Conservation (phyloP, 352 stramenopile genomes). For the Phytophthora niederhauseri region DNA sequence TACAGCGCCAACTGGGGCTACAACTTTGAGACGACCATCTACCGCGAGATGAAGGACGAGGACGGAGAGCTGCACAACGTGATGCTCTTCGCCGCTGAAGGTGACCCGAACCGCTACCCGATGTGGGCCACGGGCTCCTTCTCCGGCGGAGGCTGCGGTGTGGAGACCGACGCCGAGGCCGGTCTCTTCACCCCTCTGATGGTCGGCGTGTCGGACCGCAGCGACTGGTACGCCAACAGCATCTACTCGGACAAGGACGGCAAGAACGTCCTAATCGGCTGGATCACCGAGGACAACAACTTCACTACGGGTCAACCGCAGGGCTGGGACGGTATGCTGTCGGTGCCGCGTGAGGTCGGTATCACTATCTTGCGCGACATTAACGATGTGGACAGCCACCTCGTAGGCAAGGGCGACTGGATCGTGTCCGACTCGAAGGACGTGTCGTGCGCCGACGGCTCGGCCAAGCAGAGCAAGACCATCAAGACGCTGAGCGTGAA, state of each 20-base stretch:
- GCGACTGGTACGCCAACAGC: slow-evolving; percentile 73
- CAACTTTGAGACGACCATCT: not conserved
- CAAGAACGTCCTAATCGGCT: slow-evolving; percentile 67
- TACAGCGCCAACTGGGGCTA: slow-evolving; percentile 37
- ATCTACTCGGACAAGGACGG: slow-evolving; percentile 66
- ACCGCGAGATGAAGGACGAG: not conserved
- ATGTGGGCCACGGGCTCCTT: not conserved
- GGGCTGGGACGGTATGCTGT: slow-evolving; percentile 56
- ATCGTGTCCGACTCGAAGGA: slow-evolving; percentile 51
- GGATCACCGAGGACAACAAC: slow-evolving; percentile 66
- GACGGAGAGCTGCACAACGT: not conserved
- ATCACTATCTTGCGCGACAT: slow-evolving; percentile 61
- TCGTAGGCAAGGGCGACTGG: slow-evolving; percentile 60
- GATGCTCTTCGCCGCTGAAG: not conserved
- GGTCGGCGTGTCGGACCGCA: slow-evolving; percentile 67
- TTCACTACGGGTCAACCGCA: slow-evolving; percentile 56
- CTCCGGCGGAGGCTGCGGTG: not conserved
- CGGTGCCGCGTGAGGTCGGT: slow-evolving; percentile 55
- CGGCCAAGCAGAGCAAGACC: slow-evolving; percentile 49
- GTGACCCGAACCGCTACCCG: not conserved
- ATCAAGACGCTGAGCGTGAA: slow-evolving; percentile 70
- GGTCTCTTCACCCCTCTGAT: slow-evolving; percentile 27
- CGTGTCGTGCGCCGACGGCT: slow-evolving; percentile 34
- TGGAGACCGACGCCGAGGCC: not conserved
- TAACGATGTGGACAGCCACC: slow-evolving; percentile 50